phyloP scores from a whole-genome alignment of 768 basidiomycete species.

The Daedalea quercina region DNA sequence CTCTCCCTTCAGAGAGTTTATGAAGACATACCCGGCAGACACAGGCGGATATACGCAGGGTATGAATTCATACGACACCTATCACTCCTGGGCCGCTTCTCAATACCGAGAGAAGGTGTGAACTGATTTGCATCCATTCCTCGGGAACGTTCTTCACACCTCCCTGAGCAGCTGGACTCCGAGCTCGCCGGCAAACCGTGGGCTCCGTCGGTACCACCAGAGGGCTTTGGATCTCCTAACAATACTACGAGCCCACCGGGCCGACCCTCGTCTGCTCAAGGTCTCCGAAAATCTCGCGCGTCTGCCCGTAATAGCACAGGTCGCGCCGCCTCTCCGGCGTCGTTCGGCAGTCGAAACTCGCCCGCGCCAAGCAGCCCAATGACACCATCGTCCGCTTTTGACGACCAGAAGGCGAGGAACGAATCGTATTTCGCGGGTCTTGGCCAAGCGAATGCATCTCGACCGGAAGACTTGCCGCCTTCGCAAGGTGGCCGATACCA shows the following conservation, averaged over 20 bases:
- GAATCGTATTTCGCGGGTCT: conserved; percentile 82
- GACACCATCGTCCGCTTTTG: conserved; percentile 30
- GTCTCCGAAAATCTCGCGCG: conserved; percentile 82
- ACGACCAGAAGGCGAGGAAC: conserved; percentile 71
- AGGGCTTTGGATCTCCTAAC: conserved; percentile 29
- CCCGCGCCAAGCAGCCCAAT: conserved; percentile 29
- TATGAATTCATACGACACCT: conserved; percentile 65
- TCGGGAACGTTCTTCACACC: not conserved
- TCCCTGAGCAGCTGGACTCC: conserved; percentile 61
- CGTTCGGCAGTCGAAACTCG: conserved; percentile 35
- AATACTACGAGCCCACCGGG: conserved; percentile 37
- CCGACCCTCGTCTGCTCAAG: conserved; percentile 70
- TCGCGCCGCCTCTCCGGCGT: conserved; percentile 47
- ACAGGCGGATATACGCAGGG: conserved; percentile 64
- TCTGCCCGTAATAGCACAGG: conserved; percentile 46
- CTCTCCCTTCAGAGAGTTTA: conserved; percentile 70
- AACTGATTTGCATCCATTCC: conserved; percentile 12
- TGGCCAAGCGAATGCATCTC: conserved; percentile 73
- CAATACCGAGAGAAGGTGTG: conserved; percentile 92
- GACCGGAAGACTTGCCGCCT: conserved; percentile 78
- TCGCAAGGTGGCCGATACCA: conserved; percentile 91
- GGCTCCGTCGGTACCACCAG: conserved; percentile 69
- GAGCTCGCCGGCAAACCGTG: conserved; percentile 69
- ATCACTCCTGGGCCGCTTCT: conserved; percentile 89
- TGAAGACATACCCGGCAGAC: conserved; percentile 63